Evolutionary conservation across 2,329 filamentous ascomycete genomes (phyloP).

Genomic region (Periglandula ipomoeae): DNA sequence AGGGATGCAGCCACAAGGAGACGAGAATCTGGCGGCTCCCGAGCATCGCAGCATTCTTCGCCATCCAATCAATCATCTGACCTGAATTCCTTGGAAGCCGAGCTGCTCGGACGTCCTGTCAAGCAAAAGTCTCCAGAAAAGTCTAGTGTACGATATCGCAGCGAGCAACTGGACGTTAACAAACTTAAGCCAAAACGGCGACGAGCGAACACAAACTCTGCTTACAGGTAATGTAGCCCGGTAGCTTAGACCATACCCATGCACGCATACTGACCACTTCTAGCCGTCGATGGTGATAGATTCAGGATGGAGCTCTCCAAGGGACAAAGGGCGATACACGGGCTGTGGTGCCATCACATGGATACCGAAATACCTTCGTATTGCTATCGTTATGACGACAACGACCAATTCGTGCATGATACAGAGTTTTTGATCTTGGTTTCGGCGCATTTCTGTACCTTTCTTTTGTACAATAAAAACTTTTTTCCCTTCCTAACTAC

Average conservation of each 20-base stretch:
- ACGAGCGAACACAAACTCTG: constrained; percentile 26
- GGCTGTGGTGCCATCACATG: background rate
- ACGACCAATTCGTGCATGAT: constrained; percentile 7
- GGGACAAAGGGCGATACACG: background rate
- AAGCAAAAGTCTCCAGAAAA: constrained; percentile 22
- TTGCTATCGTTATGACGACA: constrained; percentile 2
- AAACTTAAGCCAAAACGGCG: constrained; percentile 21
- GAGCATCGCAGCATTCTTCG: constrained; percentile 20
- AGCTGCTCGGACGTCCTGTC: constrained; percentile 24
- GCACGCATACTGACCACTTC: constrained; percentile 5
- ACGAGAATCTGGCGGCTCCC: constrained; percentile 15
- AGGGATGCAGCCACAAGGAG: constrained; percentile 2
- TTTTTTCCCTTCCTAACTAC: background rate
- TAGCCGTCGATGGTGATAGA: constrained; percentile 27
- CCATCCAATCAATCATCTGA: constrained; percentile 25
- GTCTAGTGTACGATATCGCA: constrained; percentile 12
- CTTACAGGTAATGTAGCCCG: constrained; percentile 23
- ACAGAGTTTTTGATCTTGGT: background rate
- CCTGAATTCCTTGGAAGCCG: constrained; percentile 29
- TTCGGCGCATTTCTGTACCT: background rate
- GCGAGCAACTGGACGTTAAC: constrained; percentile 10
- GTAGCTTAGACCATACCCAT: background rate
- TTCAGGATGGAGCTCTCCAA: background rate
- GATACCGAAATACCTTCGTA: background rate
- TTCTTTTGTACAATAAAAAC: too few species aligned